A percentile compares a stretch with the other conserved stretches of the same genome.
phyloP scores from a whole-genome alignment of 805 yeast genomes.

The Hanseniaspora hatyaiensis region DNA sequence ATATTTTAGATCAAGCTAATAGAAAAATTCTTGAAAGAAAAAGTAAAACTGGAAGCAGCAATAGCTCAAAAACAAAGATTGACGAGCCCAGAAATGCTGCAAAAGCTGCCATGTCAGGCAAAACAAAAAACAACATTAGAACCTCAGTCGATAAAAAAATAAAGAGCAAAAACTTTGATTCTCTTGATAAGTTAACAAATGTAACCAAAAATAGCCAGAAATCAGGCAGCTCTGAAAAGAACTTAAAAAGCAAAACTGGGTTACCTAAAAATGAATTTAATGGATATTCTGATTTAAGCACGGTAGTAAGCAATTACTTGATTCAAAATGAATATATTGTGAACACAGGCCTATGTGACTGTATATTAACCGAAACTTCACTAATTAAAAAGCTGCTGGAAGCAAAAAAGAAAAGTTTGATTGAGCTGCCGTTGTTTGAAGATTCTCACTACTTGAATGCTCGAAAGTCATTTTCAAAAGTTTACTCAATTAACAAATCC shows the following conservation, averaged over 20 bases:
- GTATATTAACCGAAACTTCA: not conserved
- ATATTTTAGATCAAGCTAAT: slow-evolving; percentile 26
- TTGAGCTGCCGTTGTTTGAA: slow-evolving; percentile 12
- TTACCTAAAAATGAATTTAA: not conserved
- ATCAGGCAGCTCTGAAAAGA: not conserved
- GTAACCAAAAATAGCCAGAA: not conserved
- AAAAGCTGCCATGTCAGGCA: slow-evolving; percentile 17
- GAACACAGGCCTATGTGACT: slow-evolving; percentile 8
- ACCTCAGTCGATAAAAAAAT: not conserved
- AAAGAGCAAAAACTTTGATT: slow-evolving; percentile 8
- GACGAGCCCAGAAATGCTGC: slow-evolving; percentile 18
- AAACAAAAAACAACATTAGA: not conserved
- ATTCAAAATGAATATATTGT: not conserved
- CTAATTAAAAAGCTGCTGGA: not conserved
- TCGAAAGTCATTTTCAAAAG: not conserved
- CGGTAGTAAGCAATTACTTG: not conserved
- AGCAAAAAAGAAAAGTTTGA: not conserved
- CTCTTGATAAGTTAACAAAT: not conserved
- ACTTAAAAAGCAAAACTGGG: not conserved
- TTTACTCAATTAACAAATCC: slow-evolving; percentile 1
- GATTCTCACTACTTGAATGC: not conserved
- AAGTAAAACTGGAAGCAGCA: slow-evolving; percentile 6
- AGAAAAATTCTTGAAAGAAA: slow-evolving; percentile 22
- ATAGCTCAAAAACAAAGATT: slow-evolving; percentile 17
- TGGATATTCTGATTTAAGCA: not conserved